Evolutionary conservation across 2,329 filamentous ascomycete species (phyloP), one percentile per base, ranked within the genome.

Genomic region (Penicillium sp.): DNA sequence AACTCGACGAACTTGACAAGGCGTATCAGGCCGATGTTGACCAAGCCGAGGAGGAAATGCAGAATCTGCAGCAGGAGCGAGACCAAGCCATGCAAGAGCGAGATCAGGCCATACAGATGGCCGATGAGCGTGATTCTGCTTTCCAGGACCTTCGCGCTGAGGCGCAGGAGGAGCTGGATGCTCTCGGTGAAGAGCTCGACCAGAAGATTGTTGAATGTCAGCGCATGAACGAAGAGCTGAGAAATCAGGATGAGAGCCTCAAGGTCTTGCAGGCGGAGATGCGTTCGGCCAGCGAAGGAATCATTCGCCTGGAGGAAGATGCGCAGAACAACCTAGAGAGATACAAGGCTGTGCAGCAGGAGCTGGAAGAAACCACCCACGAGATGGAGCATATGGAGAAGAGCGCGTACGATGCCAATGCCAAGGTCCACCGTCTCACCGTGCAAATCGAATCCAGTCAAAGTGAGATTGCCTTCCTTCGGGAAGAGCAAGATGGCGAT

Each of bases 401-500:
- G 67, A 88, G 88, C 66, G 81, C 96, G 13, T 80, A 85, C 35
- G 92, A 97, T 65, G 78, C 89, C 6, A 92, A 92, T 64, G 83
- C 87, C 60, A 97, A 97, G 76, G 86, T 87, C 42, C 87, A 95
- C 62, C 83, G 91, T 46, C 78, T 97, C 2, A 86, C 87, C 3
- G 89, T 98, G 28, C 91, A 97, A 65, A 86, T 92, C 57, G 93
- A 98, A 71, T 95, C 89, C 4, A 86, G 87, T 49, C 92, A 96
- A 62, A 86, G 86, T 51, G 93, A 98, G 69, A 95, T 97, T 70
- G 85, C 88, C 1, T 98, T 98, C 78, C 71, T 98, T 44, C 85
- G 93, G 1, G 93, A 98, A 66, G 93, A 98, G 74, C 93, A 98
- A 70, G 93, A 98, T 71, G 83, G 82, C 15, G 93, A 98, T 75